Evolutionary conservation across 2,329 filamentous ascomycete genomes (phyloP), one percentile per base, ranked within the genome.

Genomic region (Cordyceps militaris): DNA sequence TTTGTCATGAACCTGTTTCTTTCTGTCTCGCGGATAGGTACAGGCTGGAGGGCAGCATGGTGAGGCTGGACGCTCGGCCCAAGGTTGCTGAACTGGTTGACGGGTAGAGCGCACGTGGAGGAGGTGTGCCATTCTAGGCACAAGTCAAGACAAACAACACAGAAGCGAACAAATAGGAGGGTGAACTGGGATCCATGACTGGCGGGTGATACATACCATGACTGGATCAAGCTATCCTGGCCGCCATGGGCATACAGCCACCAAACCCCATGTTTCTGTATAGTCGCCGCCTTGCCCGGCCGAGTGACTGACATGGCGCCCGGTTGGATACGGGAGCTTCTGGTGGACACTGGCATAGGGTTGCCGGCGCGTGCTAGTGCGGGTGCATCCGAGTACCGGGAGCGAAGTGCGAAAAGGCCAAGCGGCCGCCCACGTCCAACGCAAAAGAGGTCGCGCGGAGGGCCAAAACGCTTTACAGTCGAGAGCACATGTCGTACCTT

Each of bases 181-280:
- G 50, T 7, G 36, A 32, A 21, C 50, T n/a, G n/a, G 49, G 38
- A 43, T 23, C 50, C 50, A 32, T 28, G 50, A 43, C 36, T 53
- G 49, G 24, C 34, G 36, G 48, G 49, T 34, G 38, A 44, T 32
- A 34, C 49, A 43, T 9, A 32, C 34, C 21, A 38, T 21, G 52
- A 24, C 23, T 48, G 42, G 34, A 24, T 57, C 55, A 46, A 51
- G 21, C 42, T 38, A 62, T 63, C 56, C 19, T 56, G 53, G 56
- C 56, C 56, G 56, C 13, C 59, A 42, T 38, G 8, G 48, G 56
- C 34, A 59, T 61, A 28, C 23, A 55, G 42, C 43, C 57, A 9
- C 58, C 49, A n/a, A n/a, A n/a, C n/a, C n/a, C n/a, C n/a, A n/a
- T n/a, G n/a, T n/a, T n/a, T n/a, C n/a, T n/a, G n/a, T n/a, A n/a